Percentiles rank a stretch among this genome's conserved stretches.
phyloP scores from a whole-genome alignment of 768 basidiomycete species.

The Hortiboletus campestris region DNA sequence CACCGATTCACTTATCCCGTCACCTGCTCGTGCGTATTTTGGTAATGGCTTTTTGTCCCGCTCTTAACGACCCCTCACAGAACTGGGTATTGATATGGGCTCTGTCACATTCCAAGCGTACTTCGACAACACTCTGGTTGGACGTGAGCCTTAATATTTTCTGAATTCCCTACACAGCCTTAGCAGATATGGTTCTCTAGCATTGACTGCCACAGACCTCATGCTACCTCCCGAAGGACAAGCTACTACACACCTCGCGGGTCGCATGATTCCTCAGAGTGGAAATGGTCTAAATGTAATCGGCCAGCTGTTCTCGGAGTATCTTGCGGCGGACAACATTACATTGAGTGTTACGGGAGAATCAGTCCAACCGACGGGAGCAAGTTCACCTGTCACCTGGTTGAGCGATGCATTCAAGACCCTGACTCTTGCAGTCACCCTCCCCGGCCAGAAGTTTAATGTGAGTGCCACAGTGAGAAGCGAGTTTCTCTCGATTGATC shows the following conservation, averaged over 20 bases:
- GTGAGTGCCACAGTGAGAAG: constrained; percentile 29
- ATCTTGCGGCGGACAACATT: constrained; percentile 60
- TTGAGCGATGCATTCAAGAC: constrained; percentile 70
- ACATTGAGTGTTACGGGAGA: constrained; percentile 58
- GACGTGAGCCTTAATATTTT: constrained; percentile 46
- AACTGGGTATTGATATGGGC: constrained; percentile 69
- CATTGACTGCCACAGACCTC: constrained; percentile 49
- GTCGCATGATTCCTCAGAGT: constrained; percentile 61
- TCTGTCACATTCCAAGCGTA: constrained; percentile 60
- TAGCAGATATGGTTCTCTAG: constrained; percentile 32
- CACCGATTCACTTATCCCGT: constrained; percentile 65
- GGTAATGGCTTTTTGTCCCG: not conserved
- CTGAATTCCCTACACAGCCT: not conserved
- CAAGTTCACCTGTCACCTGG: constrained; percentile 54
- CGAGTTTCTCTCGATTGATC: not conserved
- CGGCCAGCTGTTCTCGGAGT: constrained; percentile 65
- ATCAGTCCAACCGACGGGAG: constrained; percentile 57
- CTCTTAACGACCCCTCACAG: constrained; percentile 34
- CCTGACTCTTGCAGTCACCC: constrained; percentile 54
- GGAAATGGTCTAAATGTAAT: constrained; percentile 52
- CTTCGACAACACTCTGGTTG: constrained; percentile 55
- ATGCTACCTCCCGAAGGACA: constrained; percentile 47
- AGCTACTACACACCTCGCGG: constrained; percentile 54
- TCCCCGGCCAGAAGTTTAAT: constrained; percentile 59
- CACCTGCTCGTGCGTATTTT: constrained; percentile 55